Evolutionary conservation across 306 rosid genomes (phyloP).

Genomic region (Trifolium pratense): DNA sequence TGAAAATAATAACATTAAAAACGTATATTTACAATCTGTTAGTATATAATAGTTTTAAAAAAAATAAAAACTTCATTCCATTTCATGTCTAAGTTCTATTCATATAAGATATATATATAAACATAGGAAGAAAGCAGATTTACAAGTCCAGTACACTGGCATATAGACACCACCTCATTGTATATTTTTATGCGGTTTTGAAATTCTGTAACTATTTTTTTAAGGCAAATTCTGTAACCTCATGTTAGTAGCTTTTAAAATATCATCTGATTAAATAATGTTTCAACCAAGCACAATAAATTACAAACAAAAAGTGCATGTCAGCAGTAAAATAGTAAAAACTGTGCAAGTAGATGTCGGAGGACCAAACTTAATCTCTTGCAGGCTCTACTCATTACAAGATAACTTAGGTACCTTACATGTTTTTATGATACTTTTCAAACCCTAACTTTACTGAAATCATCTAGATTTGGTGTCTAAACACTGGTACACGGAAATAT

Average conservation of each 20-base stretch:
- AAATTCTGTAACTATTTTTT: constrained; percentile 4
- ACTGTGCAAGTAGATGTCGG: neutral
- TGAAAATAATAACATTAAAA: too few relatives aligned
- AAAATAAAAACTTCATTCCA: too few relatives aligned
- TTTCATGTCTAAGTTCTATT: too few relatives aligned
- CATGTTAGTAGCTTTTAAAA: constrained; percentile 6
- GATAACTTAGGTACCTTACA: too few relatives aligned
- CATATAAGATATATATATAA: too few relatives aligned
- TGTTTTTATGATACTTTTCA: neutral
- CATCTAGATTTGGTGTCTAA: constrained; percentile 20
- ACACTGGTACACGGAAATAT: constrained; percentile 17
- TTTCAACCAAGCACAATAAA: neutral
- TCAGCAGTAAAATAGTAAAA: neutral
- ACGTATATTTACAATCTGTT: too few relatives aligned
- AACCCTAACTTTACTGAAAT: constrained; percentile 25
- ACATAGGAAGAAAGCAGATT: too few relatives aligned
- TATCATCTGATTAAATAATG: neutral
- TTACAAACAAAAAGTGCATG: neutral
- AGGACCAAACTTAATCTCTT: neutral
- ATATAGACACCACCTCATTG: too few relatives aligned
- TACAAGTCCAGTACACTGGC: too few relatives aligned
- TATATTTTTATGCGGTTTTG: neutral
- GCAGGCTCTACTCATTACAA: constrained; percentile 19
- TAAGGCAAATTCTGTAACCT: too few relatives aligned
- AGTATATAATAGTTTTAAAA: too few relatives aligned